Percentiles rank a stretch among this genome's conserved stretches.
Conservation (phyloP, 179 eudicot species). For the Silene vulgaris region DNA sequence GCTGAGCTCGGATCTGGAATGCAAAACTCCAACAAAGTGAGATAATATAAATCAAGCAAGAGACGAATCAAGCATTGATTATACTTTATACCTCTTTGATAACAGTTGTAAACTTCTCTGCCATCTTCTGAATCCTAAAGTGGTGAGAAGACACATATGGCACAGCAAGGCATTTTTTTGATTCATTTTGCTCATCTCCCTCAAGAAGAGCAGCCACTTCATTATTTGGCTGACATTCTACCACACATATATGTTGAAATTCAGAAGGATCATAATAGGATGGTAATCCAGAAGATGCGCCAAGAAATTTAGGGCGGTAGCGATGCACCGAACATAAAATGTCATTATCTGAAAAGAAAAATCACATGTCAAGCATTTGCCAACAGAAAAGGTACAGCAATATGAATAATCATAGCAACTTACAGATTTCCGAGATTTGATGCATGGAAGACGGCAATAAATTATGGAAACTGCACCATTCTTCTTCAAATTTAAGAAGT, state of each 20-base stretch:
- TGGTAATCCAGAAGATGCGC: slow-evolving; percentile 49
- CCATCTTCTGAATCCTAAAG: slow-evolving; percentile 44
- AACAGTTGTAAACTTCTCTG: slow-evolving; percentile 49
- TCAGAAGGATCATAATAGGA: slow-evolving; percentile 52
- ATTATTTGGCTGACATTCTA: slow-evolving; percentile 33
- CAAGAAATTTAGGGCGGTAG: slow-evolving; percentile 63
- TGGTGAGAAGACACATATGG: slow-evolving; percentile 59
- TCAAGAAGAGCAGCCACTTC: slow-evolving; percentile 31
- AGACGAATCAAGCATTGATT: neutral
- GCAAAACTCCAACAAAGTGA: slow-evolving; percentile 15
- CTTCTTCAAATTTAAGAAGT: slow-evolving; percentile 55
- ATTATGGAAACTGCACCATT: slow-evolving; percentile 82
- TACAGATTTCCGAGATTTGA: slow-evolving; percentile 74
- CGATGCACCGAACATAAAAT: slow-evolving; percentile 61
- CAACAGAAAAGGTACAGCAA: neutral
- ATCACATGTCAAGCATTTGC: slow-evolving; percentile 2
- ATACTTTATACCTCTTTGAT: slow-evolving; percentile 60
- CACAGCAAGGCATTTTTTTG: slow-evolving; percentile 43
- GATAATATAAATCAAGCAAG: slow-evolving; percentile 8
- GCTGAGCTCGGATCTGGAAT: slow-evolving; percentile 53
- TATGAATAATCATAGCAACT: slow-evolving; percentile 18
- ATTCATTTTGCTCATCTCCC: slow-evolving; percentile 38
- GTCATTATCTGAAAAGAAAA: slow-evolving; percentile 64
- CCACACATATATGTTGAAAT: slow-evolving; percentile 53
- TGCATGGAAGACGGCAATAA: slow-evolving; percentile 63